Base-by-base conservation (phyloP, 441 rosid genomes). In the Macaranga tanarius region DNA sequence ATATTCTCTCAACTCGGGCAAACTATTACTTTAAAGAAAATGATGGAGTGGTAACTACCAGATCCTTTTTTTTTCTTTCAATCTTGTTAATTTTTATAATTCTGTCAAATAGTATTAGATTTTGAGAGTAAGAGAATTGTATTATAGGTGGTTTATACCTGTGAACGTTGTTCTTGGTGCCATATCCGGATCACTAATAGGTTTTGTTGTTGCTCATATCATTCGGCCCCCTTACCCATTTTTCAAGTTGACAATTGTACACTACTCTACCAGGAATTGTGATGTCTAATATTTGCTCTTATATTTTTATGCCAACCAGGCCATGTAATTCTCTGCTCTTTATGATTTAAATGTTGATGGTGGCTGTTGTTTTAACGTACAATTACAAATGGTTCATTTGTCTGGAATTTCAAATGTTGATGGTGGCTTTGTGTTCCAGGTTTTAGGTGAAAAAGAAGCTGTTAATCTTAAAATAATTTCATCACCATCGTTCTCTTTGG, bases 1-100 rank as follows among this genome's bases (percentile, higher is more conserved):
- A 93, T 95, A 71, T 93, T 95, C 78, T 91, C 99, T 17, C 96
- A 91, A 83, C 97, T 95, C 15, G 99, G 99, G 9, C 98, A 95
- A 88, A 91, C 99, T 26, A 83, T 95, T 60, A 93, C 92, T 76
- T 64, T 91, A 58, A 65, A 89, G 79, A 93, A 93, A 69, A 91
- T 95, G 97, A 67, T 91, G 64, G 79, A 91, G 80, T 95, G 98
- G 99, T 95, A 81, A 76, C 78, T 61, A 59, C 40, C 62, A 9
- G 59, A 50, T 11, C 54, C 42, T 51, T 17, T 52, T 4, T 48
- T 20, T 34, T 73, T 9, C 22, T 3, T 55, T 7, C 28, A 1
- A 20, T 1, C 22, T 51, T 28, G 60, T 56, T 58, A 28, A 10
- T 63, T 45, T 67, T 23, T 10, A 42, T 65, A 1, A n/a, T 9